Evolutionary conservation across 2,329 filamentous ascomycete species (phyloP).

Genomic region (Penicillium sp.): DNA sequence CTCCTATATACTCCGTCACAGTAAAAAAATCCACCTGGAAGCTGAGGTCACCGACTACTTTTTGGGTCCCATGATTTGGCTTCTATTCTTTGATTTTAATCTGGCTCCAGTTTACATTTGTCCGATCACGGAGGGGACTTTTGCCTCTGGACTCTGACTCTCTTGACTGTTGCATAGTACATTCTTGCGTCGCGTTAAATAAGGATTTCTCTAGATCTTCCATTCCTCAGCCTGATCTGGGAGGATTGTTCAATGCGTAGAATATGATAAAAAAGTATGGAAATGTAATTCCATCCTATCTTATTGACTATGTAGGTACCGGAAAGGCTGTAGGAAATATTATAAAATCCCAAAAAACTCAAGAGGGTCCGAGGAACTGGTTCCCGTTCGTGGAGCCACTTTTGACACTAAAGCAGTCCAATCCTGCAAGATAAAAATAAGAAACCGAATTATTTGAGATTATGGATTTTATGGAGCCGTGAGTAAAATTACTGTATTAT

Average conservation of each 20-base stretch:
- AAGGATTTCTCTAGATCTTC: conserved; percentile 22
- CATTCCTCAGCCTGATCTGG: conserved; percentile 21
- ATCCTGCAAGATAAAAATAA: conserved; percentile 11
- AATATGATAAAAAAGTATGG: not conserved
- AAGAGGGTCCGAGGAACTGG: conserved; percentile 36
- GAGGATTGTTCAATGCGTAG: not conserved
- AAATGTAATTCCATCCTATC: not conserved
- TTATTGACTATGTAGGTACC: not conserved
- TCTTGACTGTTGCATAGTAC: not conserved
- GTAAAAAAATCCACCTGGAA: not conserved
- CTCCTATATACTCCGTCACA: conserved; percentile 2
- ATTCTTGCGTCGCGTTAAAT: conserved; percentile 4
- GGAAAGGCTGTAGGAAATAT: not conserved
- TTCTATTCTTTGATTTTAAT: not conserved
- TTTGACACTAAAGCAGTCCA: conserved; percentile 14
- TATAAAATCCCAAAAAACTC: not conserved
- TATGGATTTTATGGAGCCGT: not conserved
- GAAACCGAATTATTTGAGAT: conserved; percentile 7
- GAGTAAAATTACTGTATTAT: conserved; percentile 18
- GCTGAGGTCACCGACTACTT: conserved; percentile 23
- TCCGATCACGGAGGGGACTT: conserved; percentile 10
- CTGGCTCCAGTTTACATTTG: conserved; percentile 2
- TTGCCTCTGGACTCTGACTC: not conserved
- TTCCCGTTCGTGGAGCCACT: conserved; percentile 25
- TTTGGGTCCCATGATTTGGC: conserved; percentile 24